Evolutionary conservation across 805 yeast species (phyloP), one percentile per base, ranked within the genome.

Genomic region (Candida coquimbonensis): DNA sequence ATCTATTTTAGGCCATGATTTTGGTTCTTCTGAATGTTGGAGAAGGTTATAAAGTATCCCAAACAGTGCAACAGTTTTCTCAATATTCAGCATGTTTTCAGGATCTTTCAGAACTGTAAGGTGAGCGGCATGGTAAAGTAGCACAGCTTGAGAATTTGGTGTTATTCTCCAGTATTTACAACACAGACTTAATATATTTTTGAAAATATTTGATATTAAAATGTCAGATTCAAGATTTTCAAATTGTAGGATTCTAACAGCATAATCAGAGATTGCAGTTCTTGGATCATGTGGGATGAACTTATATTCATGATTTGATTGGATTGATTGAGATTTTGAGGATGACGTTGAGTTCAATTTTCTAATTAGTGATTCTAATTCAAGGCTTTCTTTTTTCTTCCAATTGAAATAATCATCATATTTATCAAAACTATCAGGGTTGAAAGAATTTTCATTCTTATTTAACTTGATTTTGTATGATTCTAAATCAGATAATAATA

Each of bases 81-180:
- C 59, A 3, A 61, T 50, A 34, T 65, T 62, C 5, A 70, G 45
- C 12, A 60, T 60, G 29, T 60, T 61, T 12, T 57, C 59, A 3
- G 43, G 29, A 38, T 48, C 47, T 34, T 55, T 57, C 36, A 70
- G 53, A 12, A 69, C 53, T 9, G 66, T 57, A 11, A 54, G 57
- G 48, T 70, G 70, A 2, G 73, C 70, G 1, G 83, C 81, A 5
- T 79, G 72, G 45, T 72, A 77, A 7, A 80, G 48, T 8, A 77
- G 53, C 0, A 74, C 68, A 0, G 79, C 74, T 41, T 75, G 63
- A 0, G 86, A 68, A 0, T 78, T 65, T 7, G 59, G 60, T 48
- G 72, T 74, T 5, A 83, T 60, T 47, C 84, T 65, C 93, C 93
- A 85, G 44, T 75, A 67, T 36, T 66, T 69, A 7, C 77, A 65